Evolutionary conservation across 768 basidiomycete species (phyloP).

Genomic region (Auricularia auricula-judae): DNA sequence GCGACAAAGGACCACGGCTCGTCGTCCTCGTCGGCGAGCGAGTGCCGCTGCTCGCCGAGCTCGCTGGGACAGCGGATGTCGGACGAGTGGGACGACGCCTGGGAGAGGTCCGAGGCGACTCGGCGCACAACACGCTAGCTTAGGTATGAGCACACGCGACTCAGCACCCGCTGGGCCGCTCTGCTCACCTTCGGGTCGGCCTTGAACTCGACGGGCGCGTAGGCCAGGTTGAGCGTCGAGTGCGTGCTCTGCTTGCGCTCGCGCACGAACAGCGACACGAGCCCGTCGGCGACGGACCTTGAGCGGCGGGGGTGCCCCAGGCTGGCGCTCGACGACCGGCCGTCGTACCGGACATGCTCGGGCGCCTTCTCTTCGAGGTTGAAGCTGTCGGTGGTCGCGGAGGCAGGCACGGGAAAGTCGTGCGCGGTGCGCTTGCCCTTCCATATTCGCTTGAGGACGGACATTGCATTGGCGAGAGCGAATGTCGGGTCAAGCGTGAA

Average conservation of each 20-base stretch:
- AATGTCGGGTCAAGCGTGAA: neutral
- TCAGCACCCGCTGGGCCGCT: neutral
- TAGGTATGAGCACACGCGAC: neutral
- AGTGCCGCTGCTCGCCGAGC: neutral
- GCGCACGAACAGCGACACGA: neutral
- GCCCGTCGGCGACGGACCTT: neutral
- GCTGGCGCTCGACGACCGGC: neutral
- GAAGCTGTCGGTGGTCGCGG: neutral
- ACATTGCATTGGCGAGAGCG: neutral
- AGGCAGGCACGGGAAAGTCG: neutral
- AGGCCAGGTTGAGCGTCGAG: neutral
- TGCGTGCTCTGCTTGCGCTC: neutral
- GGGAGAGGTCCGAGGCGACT: neutral
- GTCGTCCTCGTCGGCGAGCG: neutral
- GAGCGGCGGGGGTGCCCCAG: neutral
- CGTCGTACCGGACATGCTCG: neutral
- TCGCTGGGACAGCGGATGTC: conserved; percentile 1
- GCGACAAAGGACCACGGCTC: neutral
- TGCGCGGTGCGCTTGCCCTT: neutral
- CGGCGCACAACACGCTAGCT: neutral
- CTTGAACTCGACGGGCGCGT: conserved; percentile 1
- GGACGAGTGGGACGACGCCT: neutral
- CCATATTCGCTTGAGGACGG: neutral
- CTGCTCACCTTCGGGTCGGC: neutral
- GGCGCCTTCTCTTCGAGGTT: too few species aligned